phyloP scores from a whole-genome alignment of 1,284 basidiomycete genomes.

The Mycosarcoma mackinlayi region DNA sequence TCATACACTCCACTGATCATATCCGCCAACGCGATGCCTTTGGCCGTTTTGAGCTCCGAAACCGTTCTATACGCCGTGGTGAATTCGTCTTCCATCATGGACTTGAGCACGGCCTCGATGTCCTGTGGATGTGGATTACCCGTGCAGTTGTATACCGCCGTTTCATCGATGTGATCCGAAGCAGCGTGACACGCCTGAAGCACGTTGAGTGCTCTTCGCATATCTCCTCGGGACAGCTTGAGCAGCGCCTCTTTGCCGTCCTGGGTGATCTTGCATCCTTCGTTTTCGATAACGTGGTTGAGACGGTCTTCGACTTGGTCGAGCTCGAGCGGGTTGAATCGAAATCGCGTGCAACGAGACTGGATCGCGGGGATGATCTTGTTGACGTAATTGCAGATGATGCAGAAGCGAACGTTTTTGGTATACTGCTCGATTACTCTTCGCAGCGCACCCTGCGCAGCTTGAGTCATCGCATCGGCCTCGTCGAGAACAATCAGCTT shows the following conservation, averaged over 20 bases:
- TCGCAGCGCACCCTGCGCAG: conserved; percentile 93
- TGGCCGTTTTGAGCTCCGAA: conserved; percentile 84
- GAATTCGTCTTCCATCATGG: conserved; percentile 96
- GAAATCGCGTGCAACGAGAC: conserved; percentile 94
- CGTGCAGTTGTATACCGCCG: conserved; percentile 94
- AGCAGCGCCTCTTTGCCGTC: conserved; percentile 90
- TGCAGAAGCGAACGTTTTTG: conserved; percentile 97
- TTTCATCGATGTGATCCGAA: conserved; percentile 85
- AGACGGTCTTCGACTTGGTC: conserved; percentile 86
- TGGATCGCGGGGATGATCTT: conserved; percentile 99
- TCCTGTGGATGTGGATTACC: conserved; percentile 94
- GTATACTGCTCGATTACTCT: conserved; percentile 99
- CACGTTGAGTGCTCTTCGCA: conserved; percentile 95
- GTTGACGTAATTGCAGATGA: conserved; percentile 99
- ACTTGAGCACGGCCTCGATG: conserved; percentile 90
- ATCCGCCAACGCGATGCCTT: conserved; percentile 94
- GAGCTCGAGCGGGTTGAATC: conserved; percentile 91
- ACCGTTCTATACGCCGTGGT: conserved; percentile 90
- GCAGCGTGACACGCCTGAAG: conserved; percentile 98
- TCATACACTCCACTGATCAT: conserved; percentile 93
- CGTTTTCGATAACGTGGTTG: conserved; percentile 81
- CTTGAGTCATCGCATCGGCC: conserved; percentile 99
- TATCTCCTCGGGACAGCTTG: conserved; percentile 93
- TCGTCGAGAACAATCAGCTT: conserved; percentile 98
- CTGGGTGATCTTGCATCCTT: conserved; percentile 84